Evolutionary conservation across 805 yeast species (phyloP).

Genomic region (Saccharomycodes ludwigii): DNA sequence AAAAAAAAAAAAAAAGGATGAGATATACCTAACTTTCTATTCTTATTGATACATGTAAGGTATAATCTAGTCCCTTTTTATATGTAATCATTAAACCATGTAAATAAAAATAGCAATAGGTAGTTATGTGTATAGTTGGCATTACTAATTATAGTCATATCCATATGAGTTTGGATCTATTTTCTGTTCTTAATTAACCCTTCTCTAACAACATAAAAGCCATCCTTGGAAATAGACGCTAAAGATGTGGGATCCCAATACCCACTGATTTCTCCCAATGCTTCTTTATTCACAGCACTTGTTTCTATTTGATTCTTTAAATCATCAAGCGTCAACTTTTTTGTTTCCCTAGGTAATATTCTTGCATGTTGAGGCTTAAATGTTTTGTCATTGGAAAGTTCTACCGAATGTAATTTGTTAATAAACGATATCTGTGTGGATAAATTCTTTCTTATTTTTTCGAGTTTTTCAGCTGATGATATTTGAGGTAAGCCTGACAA

Average conservation of each 20-base stretch:
- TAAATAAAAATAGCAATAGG: too few relatives aligned
- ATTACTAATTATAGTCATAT: too few relatives aligned
- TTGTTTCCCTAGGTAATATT: slow-evolving; percentile 17
- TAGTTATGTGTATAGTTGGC: too few relatives aligned
- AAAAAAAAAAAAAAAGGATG: too few relatives aligned
- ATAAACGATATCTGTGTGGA: slow-evolving; percentile 40
- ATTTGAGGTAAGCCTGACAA: slow-evolving; percentile 35
- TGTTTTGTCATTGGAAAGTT: slow-evolving; percentile 10
- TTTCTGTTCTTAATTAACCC: slow-evolving; percentile 29
- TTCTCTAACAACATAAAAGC: slow-evolving; percentile 32
- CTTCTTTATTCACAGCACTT: slow-evolving; percentile 15
- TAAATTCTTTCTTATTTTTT: slow-evolving; percentile 24
- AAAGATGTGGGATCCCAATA: slow-evolving; percentile 32
- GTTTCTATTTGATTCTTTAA: slow-evolving; percentile 17
- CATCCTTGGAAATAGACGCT: slow-evolving; percentile 24
- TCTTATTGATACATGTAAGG: too few relatives aligned
- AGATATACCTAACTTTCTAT: too few relatives aligned
- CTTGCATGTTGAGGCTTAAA: slow-evolving; percentile 13
- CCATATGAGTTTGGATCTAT: slow-evolving; percentile 4
- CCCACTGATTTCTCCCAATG: slow-evolving; percentile 29
- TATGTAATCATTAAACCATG: too few relatives aligned
- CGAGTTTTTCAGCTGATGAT: slow-evolving; percentile 20
- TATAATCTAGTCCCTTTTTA: too few relatives aligned
- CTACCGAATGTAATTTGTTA: slow-evolving; percentile 29
- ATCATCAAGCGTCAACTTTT: slow-evolving; percentile 21